These are phyloP conservation scores for Kockiozyma suomiensis DNA, from an alignment of 805 yeast species.

Conservation along the genomic window DNA sequence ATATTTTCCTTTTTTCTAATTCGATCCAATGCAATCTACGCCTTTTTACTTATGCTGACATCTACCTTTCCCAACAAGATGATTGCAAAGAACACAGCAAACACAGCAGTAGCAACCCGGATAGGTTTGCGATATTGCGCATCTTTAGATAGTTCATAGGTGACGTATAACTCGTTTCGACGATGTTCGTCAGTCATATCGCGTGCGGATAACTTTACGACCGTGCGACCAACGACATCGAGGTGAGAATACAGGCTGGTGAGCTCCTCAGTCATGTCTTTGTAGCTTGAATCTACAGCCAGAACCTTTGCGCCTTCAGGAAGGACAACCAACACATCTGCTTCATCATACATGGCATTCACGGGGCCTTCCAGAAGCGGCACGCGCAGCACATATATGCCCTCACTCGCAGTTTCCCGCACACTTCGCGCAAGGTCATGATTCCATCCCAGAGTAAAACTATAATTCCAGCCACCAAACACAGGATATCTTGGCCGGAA, in stretches of 20 bases:
- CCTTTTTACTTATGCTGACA: constrained; percentile 15
- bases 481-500: constrained; percentile 90
- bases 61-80: constrained; percentile 25
- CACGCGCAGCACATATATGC: constrained; percentile 59
- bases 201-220: constrained; percentile 59
- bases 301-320: constrained; percentile 74
- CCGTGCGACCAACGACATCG: constrained; percentile 79
- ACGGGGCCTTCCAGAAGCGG: constrained; percentile 74
- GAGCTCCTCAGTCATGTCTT: constrained; percentile 40
- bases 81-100: constrained; percentile 59
- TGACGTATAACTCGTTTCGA: constrained; percentile 52
- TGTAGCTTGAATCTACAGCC: constrained; percentile 1
- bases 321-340: constrained; percentile 63
- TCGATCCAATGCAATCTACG: not conserved
- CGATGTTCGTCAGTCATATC: constrained; percentile 72
- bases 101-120: constrained; percentile 51
- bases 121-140: constrained; percentile 67
- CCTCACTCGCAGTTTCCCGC: constrained; percentile 49
- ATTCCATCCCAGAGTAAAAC: constrained; percentile 95
- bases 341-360: constrained; percentile 68
- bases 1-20: not conserved
- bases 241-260: constrained; percentile 53
- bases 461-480: constrained; percentile 94
- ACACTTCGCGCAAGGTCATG: constrained; percentile 54
- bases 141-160: constrained; percentile 59